Evolutionary conservation across 768 basidiomycete genomes (phyloP), one percentile per base, ranked within the genome.

Genomic region (Rhodosporidiobolus odoratus): DNA sequence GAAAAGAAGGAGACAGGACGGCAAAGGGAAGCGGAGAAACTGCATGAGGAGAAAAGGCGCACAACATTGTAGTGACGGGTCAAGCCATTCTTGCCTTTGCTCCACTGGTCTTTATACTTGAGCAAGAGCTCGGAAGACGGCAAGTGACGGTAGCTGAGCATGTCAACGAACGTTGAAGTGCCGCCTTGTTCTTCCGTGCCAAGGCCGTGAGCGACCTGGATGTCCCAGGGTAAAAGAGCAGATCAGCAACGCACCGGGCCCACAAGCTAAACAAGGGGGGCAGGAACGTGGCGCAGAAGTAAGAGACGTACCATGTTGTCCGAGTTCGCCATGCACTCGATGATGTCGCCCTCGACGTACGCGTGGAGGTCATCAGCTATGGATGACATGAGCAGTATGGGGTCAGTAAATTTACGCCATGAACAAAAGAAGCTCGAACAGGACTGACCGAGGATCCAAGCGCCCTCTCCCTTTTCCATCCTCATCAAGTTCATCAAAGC

Each of bases 241-340:
- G 54, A 25, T 32, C 34, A 37, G 23, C 19, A n/a, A 35, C n/a
- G n/a, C 43, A 12, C 43, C 12, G 32, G 30, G 68, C 30, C 10
- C 15, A 57, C n/a, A 34, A 37, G 17, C 23, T 32, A 30, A 35
- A 30, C 3, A 7, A 16, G 45, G 34, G 15, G n/a, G 21, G 21
- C 4, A 17, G 21, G 23, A 25, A 34, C 12, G 25, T 13, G 43
- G 17, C 25, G 23, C 7, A 53, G 30, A 25, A 50, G 32, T 34
- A 37, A 57, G n/a, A 40, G 53, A 47, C 38, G 45, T n/a, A 54
- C 52, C 41, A 64, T 64, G 35, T 61, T 62, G 30, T 61, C 71
- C 37, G 47, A 54, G 58, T 64, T 64, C 45, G 71, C 74, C 75
- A 75, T 75, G 62, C 75, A 75, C 48, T 75, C 75, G 62, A 75